These are phyloP conservation scores for Paramecium caudatum DNA, from an alignment of 73 alveolate genomes.

Conservation along the genomic window DNA sequence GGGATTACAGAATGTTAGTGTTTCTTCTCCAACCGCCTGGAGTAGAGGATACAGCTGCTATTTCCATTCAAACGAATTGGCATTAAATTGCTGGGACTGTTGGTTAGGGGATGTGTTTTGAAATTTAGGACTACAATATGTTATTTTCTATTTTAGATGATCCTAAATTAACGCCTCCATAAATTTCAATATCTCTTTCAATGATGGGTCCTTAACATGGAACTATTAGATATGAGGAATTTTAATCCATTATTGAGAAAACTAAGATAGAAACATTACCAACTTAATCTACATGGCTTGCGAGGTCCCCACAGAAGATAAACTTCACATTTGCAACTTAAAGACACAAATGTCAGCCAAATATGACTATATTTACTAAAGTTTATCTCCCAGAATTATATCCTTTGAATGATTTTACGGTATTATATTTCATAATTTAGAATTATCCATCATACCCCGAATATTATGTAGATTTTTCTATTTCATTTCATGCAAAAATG, in stretches of 20 bases:
- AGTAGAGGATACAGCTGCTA: not conserved
- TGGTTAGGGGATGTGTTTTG: constrained; percentile 47
- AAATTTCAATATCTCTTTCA: not conserved
- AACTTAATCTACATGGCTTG: not conserved
- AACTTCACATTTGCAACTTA: not conserved
- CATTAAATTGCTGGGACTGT: not conserved
- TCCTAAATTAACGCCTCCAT: not conserved
- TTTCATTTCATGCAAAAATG: not conserved
- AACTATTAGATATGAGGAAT: constrained; percentile 13
- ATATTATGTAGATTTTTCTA: constrained; percentile 30
- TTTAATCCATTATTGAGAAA: constrained; percentile 16
- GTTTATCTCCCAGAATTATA: constrained; percentile 58
- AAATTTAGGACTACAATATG: not conserved
- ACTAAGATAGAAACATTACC: not conserved
- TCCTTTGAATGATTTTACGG: constrained; percentile 23
- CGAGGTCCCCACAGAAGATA: constrained; percentile 16
- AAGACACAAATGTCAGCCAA: not conserved
- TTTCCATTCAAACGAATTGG: not conserved
- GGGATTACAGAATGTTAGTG: constrained; percentile 51
- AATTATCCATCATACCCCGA: constrained; percentile 59
- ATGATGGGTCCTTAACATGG: not conserved
- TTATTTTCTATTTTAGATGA: constrained; percentile 38
- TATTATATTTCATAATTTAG: not conserved
- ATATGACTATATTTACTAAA: constrained; percentile 35
- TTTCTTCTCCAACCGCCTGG: constrained; percentile 55